phyloP scores from a whole-genome alignment of 2,329 filamentous ascomycete species.

The Stachybotrys chartarum region DNA sequence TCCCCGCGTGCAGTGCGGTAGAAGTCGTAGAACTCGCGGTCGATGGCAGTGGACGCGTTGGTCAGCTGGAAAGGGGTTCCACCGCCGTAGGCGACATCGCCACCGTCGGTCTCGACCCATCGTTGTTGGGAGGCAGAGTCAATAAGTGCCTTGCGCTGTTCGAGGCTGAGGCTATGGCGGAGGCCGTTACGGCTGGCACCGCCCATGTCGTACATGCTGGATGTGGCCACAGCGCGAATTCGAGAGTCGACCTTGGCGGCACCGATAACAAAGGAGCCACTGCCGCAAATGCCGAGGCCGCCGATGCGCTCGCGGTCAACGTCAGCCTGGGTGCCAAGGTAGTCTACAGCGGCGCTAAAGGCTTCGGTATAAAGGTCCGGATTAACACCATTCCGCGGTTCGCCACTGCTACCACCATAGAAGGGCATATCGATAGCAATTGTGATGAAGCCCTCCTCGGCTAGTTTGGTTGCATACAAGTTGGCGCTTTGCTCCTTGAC shows the following conservation, averaged over 20 bases:
- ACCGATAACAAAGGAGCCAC: constrained; percentile 22
- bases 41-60: neutral
- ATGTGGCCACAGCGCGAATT: constrained; percentile 11
- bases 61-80: neutral
- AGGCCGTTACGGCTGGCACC: neutral
- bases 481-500: constrained; percentile 23
- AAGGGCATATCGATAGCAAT: constrained; percentile 15
- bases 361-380: constrained; percentile 18
- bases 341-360: constrained; percentile 23
- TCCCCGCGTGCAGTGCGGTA: constrained; percentile 6
- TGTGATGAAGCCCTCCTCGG: constrained; percentile 13
- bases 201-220: constrained; percentile 2
- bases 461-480: constrained; percentile 19
- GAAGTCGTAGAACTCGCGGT: constrained; percentile 6
- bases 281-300: constrained; percentile 21
- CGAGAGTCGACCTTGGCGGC: constrained; percentile 25
- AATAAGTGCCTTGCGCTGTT: neutral
- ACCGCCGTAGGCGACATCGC: neutral
- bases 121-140: neutral
- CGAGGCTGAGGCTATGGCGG: neutral
- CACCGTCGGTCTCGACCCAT: neutral
- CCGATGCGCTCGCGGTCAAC: constrained; percentile 21
- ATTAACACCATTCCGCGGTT: constrained; percentile 14
- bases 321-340: constrained; percentile 13
- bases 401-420: constrained; percentile 18